Conservation (phyloP, 139 green algal genomes). For the Edaphochlamys debaryana region DNA sequence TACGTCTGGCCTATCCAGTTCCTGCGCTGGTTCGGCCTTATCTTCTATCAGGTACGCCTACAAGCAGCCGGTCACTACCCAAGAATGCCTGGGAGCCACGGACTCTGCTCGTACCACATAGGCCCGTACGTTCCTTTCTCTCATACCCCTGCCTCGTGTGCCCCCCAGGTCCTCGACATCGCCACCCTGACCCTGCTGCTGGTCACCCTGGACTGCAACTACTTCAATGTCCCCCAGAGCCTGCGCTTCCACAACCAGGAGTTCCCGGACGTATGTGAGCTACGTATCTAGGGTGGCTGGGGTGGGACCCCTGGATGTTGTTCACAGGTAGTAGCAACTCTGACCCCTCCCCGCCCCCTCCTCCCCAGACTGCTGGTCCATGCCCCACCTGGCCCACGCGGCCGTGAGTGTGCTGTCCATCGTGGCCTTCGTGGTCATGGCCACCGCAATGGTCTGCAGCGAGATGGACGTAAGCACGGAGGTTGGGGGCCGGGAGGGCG, state of each 20-base stretch:
- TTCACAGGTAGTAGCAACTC: not conserved
- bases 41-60: no score
- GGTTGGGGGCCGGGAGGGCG: no score
- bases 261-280: constrained; percentile 19
- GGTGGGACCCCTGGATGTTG: not conserved
- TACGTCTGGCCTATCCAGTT: constrained; percentile 31
- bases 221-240: not conserved
- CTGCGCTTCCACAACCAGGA: constrained; percentile 21
- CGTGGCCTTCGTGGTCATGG: not conserved
- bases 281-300: not conserved
- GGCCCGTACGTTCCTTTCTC: no score
- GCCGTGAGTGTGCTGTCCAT: not conserved
- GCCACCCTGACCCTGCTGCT: constrained; percentile 26
- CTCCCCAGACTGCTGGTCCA: constrained; percentile 7
- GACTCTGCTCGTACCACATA: no score
- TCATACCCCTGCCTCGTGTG: no score
- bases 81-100: no score
- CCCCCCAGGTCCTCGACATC: constrained; percentile 37
- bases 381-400: constrained; percentile 29
- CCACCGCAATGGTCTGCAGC: not conserved
- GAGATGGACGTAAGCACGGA: no score
- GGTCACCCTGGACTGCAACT: constrained; percentile 38
- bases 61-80: no score
- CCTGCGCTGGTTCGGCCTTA: constrained; percentile 30
- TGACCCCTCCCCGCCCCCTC: no score